These are phyloP conservation scores for Paramarasmius palmivorus DNA, from an alignment of 1,284 basidiomycete genomes.

Conservation along the genomic window DNA sequence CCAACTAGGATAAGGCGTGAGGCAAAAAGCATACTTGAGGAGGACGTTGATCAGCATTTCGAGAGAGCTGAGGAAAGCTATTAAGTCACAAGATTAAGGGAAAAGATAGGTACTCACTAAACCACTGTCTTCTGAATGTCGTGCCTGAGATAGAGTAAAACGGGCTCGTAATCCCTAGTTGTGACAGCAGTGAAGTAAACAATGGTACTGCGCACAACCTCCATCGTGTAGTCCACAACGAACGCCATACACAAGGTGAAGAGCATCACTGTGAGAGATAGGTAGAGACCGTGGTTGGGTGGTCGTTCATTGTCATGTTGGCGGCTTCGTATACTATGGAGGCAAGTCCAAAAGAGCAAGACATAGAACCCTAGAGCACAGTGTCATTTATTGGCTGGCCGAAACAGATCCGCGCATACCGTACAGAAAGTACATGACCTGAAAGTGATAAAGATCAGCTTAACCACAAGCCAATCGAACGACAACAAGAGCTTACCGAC, in stretches of 20 bases:
- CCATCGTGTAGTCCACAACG: not conserved
- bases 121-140: no score
- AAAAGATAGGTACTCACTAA: no score
- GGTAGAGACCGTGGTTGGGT: not conserved
- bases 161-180: not conserved
- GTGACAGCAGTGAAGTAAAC: not conserved
- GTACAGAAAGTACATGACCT: conserved; percentile 3
- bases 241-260: conserved; percentile 2
- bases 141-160: no score
- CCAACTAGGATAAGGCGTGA: not conserved
- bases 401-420: not conserved
- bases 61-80: no score
- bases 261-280: not conserved
- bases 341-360: not conserved
- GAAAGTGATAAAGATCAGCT: not conserved
- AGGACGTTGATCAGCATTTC: not conserved
- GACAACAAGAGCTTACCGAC: conserved; percentile 3
- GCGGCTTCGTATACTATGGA: not conserved
- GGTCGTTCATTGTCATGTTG: not conserved
- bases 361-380: not conserved
- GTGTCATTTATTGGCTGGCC: not conserved
- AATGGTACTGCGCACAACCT: not conserved
- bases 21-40: conserved; percentile 1
- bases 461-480: not conserved
- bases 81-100: no score